A percentile compares a stretch with the other conserved stretches of the same genome.
Evolutionary conservation across 768 basidiomycete genomes (phyloP).

Genomic region (Gloeophyllum trabeum): DNA sequence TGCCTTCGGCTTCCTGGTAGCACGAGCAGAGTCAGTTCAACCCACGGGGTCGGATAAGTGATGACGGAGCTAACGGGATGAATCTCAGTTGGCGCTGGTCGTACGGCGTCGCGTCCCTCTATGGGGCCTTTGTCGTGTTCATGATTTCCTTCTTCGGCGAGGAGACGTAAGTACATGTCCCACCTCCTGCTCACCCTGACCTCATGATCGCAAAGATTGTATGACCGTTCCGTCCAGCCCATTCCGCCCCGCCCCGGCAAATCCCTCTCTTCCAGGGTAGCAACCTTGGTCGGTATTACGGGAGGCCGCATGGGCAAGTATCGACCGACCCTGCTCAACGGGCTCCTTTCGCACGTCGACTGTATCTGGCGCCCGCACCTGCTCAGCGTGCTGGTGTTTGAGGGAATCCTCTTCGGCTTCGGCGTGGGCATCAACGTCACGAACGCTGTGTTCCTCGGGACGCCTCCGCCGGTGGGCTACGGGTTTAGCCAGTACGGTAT

Average conservation of each 20-base stretch:
- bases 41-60: conserved; percentile 1
- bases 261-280: conserved; percentile 38
- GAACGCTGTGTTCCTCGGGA: conserved; percentile 52
- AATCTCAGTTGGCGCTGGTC: conserved; percentile 47
- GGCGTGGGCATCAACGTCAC: conserved; percentile 57
- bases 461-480: conserved; percentile 39
- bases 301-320: conserved; percentile 46
- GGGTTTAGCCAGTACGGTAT: conserved; percentile 38
- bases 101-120: conserved; percentile 55
- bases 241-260: conserved; percentile 30
- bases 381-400: conserved; percentile 37
- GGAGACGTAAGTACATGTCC: conserved; percentile 39
- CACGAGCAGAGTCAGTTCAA: conserved; percentile 22
- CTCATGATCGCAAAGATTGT: conserved; percentile 29
- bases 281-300: conserved; percentile 54
- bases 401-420: conserved; percentile 53
- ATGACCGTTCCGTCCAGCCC: conserved; percentile 45
- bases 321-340: conserved; percentile 36
- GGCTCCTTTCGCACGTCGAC: conserved; percentile 32
- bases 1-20: conserved; percentile 47
- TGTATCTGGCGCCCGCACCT: conserved; percentile 57
- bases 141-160: conserved; percentile 50
- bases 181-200: neutral
- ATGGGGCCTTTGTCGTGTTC: conserved; percentile 39
- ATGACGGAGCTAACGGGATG: neutral